phyloP scores from a whole-genome alignment of 2,329 filamentous ascomycete genomes.

The Raffaelea ambrosiae region DNA sequence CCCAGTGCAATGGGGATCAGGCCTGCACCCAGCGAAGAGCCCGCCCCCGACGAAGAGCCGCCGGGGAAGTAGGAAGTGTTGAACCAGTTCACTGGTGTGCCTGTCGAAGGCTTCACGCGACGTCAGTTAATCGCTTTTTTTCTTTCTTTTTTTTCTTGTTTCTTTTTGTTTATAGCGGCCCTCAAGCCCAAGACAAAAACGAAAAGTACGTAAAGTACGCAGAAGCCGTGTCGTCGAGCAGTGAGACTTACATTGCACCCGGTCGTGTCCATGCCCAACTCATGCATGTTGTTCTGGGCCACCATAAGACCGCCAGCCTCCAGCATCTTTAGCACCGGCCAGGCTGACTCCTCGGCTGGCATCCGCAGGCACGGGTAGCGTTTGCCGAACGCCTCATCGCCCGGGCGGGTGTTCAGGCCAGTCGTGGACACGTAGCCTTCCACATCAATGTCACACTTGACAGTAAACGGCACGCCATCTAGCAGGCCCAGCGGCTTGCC shows the following conservation, averaged over 20 bases:
- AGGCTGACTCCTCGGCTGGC: constrained; percentile 48
- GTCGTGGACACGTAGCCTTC: constrained; percentile 60
- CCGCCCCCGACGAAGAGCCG: constrained; percentile 71
- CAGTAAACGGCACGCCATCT: constrained; percentile 73
- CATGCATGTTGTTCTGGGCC: constrained; percentile 74
- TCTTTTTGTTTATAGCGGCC: no score
- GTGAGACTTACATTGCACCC: constrained; percentile 58
- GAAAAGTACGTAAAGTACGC: no score
- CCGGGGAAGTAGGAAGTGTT: constrained; percentile 71
- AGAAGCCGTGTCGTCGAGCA: not conserved
- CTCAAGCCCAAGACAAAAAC: no score
- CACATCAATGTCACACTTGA: constrained; percentile 74
- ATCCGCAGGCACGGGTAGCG: constrained; percentile 39
- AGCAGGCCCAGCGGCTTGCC: constrained; percentile 59
- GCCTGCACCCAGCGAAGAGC: constrained; percentile 60
- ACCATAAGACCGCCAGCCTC: constrained; percentile 68
- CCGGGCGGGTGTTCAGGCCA: constrained; percentile 45
- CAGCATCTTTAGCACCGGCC: constrained; percentile 63
- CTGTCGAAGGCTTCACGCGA: constrained; percentile 46
- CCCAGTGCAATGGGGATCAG: constrained; percentile 69
- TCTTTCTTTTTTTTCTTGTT: not conserved
- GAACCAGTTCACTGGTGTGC: constrained; percentile 70
- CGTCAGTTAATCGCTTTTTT: no score
- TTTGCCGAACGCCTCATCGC: constrained; percentile 30
- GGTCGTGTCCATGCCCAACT: constrained; percentile 71